Conservation (phyloP, 805 yeast genomes). For the Candida peoriensis region DNA sequence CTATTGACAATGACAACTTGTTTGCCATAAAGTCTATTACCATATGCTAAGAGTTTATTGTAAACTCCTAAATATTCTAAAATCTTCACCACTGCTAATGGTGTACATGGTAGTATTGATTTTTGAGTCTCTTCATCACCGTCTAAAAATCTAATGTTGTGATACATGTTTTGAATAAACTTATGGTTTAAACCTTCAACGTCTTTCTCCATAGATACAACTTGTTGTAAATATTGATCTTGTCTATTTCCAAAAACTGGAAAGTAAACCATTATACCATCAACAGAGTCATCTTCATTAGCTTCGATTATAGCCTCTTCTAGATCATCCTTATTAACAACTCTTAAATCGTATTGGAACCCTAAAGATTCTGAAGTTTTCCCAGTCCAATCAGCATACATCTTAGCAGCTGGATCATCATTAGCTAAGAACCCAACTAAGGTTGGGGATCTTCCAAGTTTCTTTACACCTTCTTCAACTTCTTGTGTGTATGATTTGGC, state of each 20-base stretch:
- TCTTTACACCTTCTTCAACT: conserved; percentile 50
- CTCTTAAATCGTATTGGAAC: conserved; percentile 73
- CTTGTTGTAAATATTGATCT: conserved; percentile 93
- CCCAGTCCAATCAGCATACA: conserved; percentile 95
- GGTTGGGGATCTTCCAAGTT: conserved; percentile 56
- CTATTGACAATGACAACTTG: conserved; percentile 87
- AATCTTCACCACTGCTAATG: conserved; percentile 89
- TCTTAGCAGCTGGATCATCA: conserved; percentile 88
- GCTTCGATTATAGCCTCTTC: conserved; percentile 83
- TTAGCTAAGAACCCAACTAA: conserved; percentile 92
- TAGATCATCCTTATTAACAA: conserved; percentile 69
- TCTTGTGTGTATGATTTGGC: conserved; percentile 81
- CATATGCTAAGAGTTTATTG: conserved; percentile 76
- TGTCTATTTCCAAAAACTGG: conserved; percentile 95
- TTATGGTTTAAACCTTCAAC: conserved; percentile 93
- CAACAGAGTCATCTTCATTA: conserved; percentile 66
- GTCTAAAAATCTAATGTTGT: conserved; percentile 83
- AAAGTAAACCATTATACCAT: conserved; percentile 96
- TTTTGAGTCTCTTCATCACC: conserved; percentile 58
- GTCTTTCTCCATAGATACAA: conserved; percentile 85
- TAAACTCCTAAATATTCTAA: conserved; percentile 87
- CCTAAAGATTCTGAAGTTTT: conserved; percentile 86
- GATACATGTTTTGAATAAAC: conserved; percentile 92
- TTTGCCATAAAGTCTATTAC: conserved; percentile 90
- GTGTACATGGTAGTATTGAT: conserved; percentile 93